phyloP scores from a whole-genome alignment of 192 early-diverging fungal genomes.

The Geosiphon pyriformis region DNA sequence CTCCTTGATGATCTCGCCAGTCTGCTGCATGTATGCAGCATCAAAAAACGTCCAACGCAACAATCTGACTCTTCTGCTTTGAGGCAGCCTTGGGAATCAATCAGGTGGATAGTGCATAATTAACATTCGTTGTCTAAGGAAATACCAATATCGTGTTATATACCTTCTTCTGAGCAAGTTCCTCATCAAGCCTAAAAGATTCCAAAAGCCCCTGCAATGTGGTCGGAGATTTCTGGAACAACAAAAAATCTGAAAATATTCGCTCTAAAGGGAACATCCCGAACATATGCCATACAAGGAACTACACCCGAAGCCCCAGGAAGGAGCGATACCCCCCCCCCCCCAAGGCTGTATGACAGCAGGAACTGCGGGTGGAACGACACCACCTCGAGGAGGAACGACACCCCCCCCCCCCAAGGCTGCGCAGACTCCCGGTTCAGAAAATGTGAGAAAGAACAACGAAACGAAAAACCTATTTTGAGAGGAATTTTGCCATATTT shows the following conservation, averaged over 20 bases:
- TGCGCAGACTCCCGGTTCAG: not conserved
- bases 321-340: too few species aligned
- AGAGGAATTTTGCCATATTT: not conserved
- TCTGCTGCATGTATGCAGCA: too few species aligned
- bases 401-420: not conserved
- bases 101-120: too few species aligned
- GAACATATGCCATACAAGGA: not conserved
- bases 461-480: not conserved
- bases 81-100: too few species aligned
- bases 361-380: too few species aligned
- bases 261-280: not conserved
- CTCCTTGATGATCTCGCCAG: too few species aligned
- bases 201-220: not conserved
- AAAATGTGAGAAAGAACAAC: not conserved
- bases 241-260: not conserved
- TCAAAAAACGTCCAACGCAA: too few species aligned
- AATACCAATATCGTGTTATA: not conserved
- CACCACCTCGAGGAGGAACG: too few species aligned
- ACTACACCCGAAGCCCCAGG: too few species aligned
- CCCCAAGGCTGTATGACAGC: too few species aligned
- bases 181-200: not conserved
- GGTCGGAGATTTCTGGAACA: not conserved
- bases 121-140: too few species aligned
- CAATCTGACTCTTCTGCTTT: too few species aligned
- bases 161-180: not conserved